Evolutionary conservation across 257 asterid species (phyloP).

Genomic region (Verbascum thapsus): DNA sequence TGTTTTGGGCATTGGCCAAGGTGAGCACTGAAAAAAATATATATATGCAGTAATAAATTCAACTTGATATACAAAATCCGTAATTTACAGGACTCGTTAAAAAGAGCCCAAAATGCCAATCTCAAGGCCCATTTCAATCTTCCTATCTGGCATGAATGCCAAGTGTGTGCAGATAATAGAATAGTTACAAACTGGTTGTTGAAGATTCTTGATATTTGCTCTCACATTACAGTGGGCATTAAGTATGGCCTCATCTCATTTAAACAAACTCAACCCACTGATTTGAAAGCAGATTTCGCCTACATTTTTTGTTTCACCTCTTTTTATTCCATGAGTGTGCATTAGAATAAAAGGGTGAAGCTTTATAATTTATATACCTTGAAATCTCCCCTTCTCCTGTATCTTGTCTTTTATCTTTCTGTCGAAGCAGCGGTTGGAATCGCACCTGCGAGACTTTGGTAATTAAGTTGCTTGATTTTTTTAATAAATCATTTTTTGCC

Average conservation of each 20-base stretch:
- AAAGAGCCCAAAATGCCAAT: too few species aligned
- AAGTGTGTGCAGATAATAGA: slow-evolving; percentile 21
- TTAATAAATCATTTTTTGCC: too few species aligned
- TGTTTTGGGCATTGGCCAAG: too few species aligned
- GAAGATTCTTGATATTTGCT: too few species aligned
- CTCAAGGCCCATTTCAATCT: neutral
- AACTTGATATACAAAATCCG: neutral
- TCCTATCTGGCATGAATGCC: slow-evolving; percentile 6
- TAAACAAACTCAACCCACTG: slow-evolving; percentile 13
- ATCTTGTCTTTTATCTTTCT: neutral
- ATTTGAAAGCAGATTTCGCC: neutral
- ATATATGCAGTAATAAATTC: slow-evolving; percentile 2
- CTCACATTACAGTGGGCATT: too few species aligned
- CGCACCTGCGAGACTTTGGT: neutral
- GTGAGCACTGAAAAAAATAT: too few species aligned
- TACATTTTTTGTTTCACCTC: slow-evolving; percentile 3
- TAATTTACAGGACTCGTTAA: neutral
- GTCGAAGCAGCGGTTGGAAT: slow-evolving; percentile 4
- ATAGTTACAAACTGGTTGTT: too few species aligned
- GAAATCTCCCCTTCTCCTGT: neutral
- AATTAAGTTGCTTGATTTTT: slow-evolving; percentile 19
- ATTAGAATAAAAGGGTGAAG: neutral
- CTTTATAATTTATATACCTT: neutral
- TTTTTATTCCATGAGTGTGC: neutral
- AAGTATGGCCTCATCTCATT: neutral